These are phyloP conservation scores for Oryza longistaminata DNA, from an alignment of 176 grass and related monocot species.

Conservation along the genomic window DNA sequence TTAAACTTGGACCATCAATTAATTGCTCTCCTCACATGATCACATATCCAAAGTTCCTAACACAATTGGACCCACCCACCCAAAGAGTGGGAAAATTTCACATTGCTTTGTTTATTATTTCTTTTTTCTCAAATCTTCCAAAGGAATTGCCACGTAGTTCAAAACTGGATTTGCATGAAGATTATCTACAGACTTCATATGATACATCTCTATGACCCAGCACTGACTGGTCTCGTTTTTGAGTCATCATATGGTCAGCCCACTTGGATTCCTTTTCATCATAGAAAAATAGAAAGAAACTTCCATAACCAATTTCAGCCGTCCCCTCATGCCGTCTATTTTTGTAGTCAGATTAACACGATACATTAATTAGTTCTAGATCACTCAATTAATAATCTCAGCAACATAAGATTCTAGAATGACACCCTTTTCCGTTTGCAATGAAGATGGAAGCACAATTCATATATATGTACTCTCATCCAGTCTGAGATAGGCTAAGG, in stretches of 20 bases:
- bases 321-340: not conserved
- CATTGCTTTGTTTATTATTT: not conserved
- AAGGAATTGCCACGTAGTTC: not conserved
- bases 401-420: not conserved
- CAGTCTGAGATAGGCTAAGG: not conserved
- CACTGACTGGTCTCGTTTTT: too few relatives aligned
- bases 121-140: not conserved
- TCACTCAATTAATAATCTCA: not conserved
- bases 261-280: not conserved
- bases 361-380: not conserved
- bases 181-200: not conserved
- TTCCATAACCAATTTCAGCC: not conserved
- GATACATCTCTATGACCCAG: too few relatives aligned
- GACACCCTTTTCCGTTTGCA: not conserved
- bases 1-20: too few relatives aligned
- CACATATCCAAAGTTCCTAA: not conserved
- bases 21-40: not conserved
- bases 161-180: not conserved
- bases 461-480: not conserved
- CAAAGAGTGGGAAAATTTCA: not conserved
- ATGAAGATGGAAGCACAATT: not conserved
- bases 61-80: not conserved
- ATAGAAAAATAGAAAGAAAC: not conserved
- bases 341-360: not conserved
- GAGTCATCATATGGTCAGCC: conserved; percentile 4